A percentile compares a stretch with the other conserved stretches of the same genome.
These are phyloP conservation scores for Boletus eberwhitei DNA, from an alignment of 768 basidiomycete genomes.

Conservation along the genomic window DNA sequence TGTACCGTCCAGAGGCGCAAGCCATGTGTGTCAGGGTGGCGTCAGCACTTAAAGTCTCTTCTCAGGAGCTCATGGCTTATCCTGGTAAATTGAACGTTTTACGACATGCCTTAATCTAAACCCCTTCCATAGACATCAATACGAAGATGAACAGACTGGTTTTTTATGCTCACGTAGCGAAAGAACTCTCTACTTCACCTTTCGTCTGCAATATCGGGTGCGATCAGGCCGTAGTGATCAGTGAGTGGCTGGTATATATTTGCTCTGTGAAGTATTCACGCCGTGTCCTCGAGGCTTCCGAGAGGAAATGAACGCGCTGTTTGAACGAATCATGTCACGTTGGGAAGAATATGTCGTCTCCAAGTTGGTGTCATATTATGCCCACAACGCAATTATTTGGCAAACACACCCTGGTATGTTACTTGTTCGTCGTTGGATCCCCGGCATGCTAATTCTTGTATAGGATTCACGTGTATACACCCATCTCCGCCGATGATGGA, in stretches of 20 bases:
- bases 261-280: constrained; percentile 3
- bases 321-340: constrained; percentile 44
- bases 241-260: constrained; percentile 28
- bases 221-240: constrained; percentile 30
- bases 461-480: constrained; percentile 28
- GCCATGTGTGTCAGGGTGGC: constrained; percentile 42
- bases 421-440: not conserved
- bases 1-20: constrained; percentile 53
- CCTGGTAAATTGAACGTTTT: constrained; percentile 32
- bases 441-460: constrained; percentile 10
- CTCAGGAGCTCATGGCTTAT: constrained; percentile 30
- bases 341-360: constrained; percentile 52
- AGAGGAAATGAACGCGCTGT: constrained; percentile 37
- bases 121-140: constrained; percentile 3
- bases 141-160: constrained; percentile 34
- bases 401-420: constrained; percentile 11
- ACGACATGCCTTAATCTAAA: not conserved
- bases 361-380: constrained; percentile 21
- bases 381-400: constrained; percentile 2
- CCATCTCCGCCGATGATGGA: constrained; percentile 55
- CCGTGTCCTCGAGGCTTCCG: constrained; percentile 45
- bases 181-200: constrained; percentile 43
- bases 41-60: constrained; percentile 38
- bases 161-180: constrained; percentile 48
- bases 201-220: constrained; percentile 48